A percentile compares a stretch with the other conserved stretches of the same genome.
These are phyloP conservation scores for Cadophora sp. DNA, from an alignment of 2,329 filamentous ascomycete species.

Conservation along the genomic window DNA sequence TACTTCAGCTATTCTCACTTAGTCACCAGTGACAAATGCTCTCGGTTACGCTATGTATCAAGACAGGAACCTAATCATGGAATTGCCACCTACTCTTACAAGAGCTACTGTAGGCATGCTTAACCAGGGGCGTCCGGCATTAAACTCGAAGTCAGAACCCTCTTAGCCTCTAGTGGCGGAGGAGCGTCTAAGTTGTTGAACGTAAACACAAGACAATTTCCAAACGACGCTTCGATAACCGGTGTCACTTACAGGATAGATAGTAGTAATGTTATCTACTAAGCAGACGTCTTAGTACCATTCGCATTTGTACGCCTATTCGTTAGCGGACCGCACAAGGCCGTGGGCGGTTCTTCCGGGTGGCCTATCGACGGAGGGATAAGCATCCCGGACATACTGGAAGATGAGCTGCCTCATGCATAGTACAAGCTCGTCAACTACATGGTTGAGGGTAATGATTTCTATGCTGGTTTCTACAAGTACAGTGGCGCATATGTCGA, in stretches of 20 bases:
- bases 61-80: background rate
- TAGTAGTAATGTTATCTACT: background rate
- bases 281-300: conserved; percentile 17
- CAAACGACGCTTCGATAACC: background rate
- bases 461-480: too few species aligned
- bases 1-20: background rate
- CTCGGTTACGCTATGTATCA: conserved; percentile 1
- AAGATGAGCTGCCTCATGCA: background rate
- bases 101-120: conserved; percentile 6
- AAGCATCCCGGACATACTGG: background rate
- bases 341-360: background rate
- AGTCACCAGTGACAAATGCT: background rate
- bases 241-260: background rate
- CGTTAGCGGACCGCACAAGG: background rate
- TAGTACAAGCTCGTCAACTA: background rate
- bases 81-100: conserved; percentile 12
- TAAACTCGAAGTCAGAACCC: conserved; percentile 4
- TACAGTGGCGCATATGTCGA: too few species aligned
- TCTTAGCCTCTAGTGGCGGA: conserved; percentile 1
- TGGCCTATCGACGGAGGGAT: conserved; percentile 1
- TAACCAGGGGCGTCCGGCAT: background rate
- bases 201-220: conserved; percentile 1
- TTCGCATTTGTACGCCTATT: conserved; percentile 12
- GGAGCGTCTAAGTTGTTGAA: background rate
- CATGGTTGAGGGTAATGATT: too few species aligned